A percentile compares a stretch with the other conserved stretches of the same genome.
Conservation (phyloP, 768 basidiomycete genomes). For the Tephrocybe sp. region DNA sequence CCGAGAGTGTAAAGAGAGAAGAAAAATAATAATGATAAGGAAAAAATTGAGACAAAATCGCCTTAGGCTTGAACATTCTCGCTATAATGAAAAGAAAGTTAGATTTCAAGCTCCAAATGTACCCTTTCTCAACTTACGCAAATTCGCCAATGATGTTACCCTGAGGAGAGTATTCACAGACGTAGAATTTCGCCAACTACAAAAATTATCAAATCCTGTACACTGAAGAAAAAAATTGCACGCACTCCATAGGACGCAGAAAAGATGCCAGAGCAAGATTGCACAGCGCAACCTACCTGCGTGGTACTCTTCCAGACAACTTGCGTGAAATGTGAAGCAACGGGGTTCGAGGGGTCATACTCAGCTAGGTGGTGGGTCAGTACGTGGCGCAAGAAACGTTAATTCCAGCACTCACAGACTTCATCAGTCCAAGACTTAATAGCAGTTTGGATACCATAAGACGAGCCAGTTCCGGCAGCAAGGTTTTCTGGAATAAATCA, state of each 20-base stretch:
- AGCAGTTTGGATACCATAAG: constrained; percentile 45
- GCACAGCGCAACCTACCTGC: constrained; percentile 61
- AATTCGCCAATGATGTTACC: constrained; percentile 68
- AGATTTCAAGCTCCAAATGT: background rate
- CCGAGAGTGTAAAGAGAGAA: constrained; percentile 2
- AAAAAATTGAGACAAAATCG: background rate
- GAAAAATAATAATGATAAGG: constrained; percentile 7
- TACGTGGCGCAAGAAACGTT: background rate
- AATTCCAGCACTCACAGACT: constrained; percentile 43
- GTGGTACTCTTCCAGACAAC: constrained; percentile 71
- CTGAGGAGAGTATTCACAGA: constrained; percentile 65
- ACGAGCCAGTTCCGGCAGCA: constrained; percentile 63
- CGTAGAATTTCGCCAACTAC: constrained; percentile 56
- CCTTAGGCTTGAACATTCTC: constrained; percentile 43
- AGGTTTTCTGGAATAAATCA: constrained; percentile 54
- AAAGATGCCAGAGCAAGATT: constrained; percentile 59
- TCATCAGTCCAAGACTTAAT: constrained; percentile 67
- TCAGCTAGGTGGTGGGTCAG: constrained; percentile 32
- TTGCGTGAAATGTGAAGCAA: constrained; percentile 69
- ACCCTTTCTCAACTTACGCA: constrained; percentile 38
- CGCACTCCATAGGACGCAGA: constrained; percentile 50
- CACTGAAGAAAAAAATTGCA: constrained; percentile 9
- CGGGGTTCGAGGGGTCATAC: constrained; percentile 56
- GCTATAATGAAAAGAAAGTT: constrained; percentile 24
- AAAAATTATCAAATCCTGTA: constrained; percentile 2